Evolutionary conservation across 805 yeast species (phyloP), one percentile per base, ranked within the genome.

Genomic region (Kodamaea kakaduensis): DNA sequence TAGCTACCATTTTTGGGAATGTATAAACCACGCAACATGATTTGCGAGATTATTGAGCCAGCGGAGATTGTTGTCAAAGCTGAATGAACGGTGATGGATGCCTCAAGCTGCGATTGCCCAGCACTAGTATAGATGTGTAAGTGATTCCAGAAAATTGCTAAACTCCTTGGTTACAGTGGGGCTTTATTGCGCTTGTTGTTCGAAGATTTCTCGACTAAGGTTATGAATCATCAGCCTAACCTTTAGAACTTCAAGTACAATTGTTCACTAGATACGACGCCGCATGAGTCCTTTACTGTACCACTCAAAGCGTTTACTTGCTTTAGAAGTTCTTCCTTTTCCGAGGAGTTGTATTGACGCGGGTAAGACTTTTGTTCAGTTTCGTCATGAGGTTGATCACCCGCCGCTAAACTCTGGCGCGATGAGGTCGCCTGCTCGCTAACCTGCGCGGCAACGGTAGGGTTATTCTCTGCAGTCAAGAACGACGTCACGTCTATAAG

Each of bases 401-500:
- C 24, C 17, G 41, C 6, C 17, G 41, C 18, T 24, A 32, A 37
- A 13, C 37, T 32, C 17, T 37, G 23, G 35, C 29, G 24, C 16
- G 33, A 27, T 7, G 34, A 23, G 12, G 40, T 27, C 13, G 27
- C 32, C 17, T 9, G 31, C 6, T n/a, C 20, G 15, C 21, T 23
- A 15, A 19, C 14, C 29, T 26, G 35, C 4, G 29, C 14, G 3
- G 28, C 26, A 14, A 33, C 22, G 12, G 23, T 26, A 10, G 31
- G 22, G 19, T 26, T 33, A 34, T 17, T 29, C n/a, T 38, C 33
- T 16, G 31, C 36, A 32, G 38, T 38, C 40, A 44, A 41, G 40
- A 44, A 44, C 4, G 44, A 37, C 14, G 34, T 33, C 6, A 44
- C 46, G 17, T 44, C 48, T 4, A 44, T 44, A 25, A 44, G 33